Base-by-base conservation (phyloP, 495 filamentous ascomycete genomes). In the Saxophila tyrrhenica region DNA sequence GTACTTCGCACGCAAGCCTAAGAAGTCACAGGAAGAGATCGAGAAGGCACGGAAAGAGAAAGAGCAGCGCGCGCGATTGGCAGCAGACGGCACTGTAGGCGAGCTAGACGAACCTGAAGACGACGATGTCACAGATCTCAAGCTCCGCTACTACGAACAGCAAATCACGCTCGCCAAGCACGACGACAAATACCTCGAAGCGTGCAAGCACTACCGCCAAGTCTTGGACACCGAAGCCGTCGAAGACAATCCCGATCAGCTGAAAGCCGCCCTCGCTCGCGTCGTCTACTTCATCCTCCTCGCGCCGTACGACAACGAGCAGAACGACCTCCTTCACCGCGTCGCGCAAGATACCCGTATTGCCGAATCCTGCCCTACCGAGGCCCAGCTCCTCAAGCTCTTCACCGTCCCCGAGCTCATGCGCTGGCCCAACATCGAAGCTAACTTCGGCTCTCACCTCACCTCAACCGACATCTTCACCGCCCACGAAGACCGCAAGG, bases 241-340 rank as follows among this genome's bases (percentile, higher is more conserved):
- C 2, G 85, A 95, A 69, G 80, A 90, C 52, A 90, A 94, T 67
- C 82, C 88, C 17, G 75, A 82, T 46, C 87, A 94, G 68, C 77
- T 96, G 50, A 83, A 79, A 60, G 82, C 85, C 11, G 89, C 86
- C 25, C 80, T 97, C 45, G 86, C 94, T 72, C 80, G 91, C 59
- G 87, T 96, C 62, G 87, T 97, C 71, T 97, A 92, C 75, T 98
- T 94, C 72, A 81, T 96, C 65, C 89, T 96, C 57, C 86, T 98
- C 53, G 85, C 92, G 9, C 90, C 94, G 11, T 87, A 97, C 72
- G 91, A 96, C 75, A 98, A 98, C 71, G 92, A 98, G 65, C 92
- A 98, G 71, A 91, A 89, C 63, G 92, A 98, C 58, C 86, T 98
- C 46, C 78, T 98, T 57, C 92, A 98, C 71, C 87, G 92, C 61